A percentile compares a stretch with the other conserved stretches of the same genome.
Evolutionary conservation across 2,329 filamentous ascomycete species (phyloP).

Genomic region (Pseudogymnoascus sp.): DNA sequence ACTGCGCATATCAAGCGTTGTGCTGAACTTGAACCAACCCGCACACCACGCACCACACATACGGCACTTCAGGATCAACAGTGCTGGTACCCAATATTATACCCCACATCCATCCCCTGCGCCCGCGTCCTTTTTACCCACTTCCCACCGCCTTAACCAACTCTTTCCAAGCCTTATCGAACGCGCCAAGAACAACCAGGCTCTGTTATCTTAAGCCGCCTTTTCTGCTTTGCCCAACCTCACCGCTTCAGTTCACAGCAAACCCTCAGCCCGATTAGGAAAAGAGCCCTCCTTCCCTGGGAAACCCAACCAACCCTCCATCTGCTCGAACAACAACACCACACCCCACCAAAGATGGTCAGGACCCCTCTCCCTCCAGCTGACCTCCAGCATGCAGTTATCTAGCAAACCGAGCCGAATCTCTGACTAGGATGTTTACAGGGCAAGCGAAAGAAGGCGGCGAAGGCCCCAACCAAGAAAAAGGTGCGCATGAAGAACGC

Average conservation of each 20-base stretch:
- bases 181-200: conserved; percentile 5
- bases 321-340: conserved; percentile 3
- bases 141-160: not conserved
- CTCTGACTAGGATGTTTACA: conserved; percentile 30
- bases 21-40: not conserved
- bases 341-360: conserved; percentile 5
- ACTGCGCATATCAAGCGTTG: not conserved
- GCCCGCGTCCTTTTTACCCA: not conserved
- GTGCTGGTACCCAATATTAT: not conserved
- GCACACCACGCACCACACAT: not conserved
- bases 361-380: conserved; percentile 3
- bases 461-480: conserved; percentile 57
- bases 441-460: conserved; percentile 90
- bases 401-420: not conserved
- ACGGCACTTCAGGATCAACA: not conserved
- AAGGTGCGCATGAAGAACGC: not conserved
- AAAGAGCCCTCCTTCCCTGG: not conserved
- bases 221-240: conserved; percentile 8
- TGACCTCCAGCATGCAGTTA: not conserved
- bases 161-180: not conserved
- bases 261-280: conserved; percentile 3
- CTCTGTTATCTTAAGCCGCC: conserved; percentile 6
- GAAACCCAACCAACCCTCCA: not conserved
- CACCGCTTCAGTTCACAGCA: conserved; percentile 1
- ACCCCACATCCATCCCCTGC: not conserved